Evolutionary conservation across 2,329 filamentous ascomycete species (phyloP), one percentile per base, ranked within the genome.

Genomic region (Huntiella bhutanensis): DNA sequence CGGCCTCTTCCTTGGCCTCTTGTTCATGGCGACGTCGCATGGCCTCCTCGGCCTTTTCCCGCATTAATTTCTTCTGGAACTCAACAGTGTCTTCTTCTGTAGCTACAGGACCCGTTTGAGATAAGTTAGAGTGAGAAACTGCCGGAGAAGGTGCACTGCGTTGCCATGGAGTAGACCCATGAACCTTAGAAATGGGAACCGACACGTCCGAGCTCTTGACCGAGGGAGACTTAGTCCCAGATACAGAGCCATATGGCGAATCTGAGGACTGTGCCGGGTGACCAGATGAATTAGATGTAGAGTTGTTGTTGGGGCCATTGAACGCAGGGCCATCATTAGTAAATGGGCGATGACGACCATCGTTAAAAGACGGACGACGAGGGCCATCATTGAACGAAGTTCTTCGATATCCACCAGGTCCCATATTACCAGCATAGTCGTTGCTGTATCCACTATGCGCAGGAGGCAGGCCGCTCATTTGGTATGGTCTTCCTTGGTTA

Each of bases 1-100:
- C 82, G n/a, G 75, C 78, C 55, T 84, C 80, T 55, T 82, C 78
- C n/a, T 68, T 71, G 15, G 71, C 77, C 54, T 80, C 77, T 58
- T 85, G 72, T 49, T 82, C 79, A 50, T 75, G 64, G 41, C 75
- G 68, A 48, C 79, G 70, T 55, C 80, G 77, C 55, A 78, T 76
- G 15, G 80, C 80, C 45, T 75, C 64, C 54, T 86, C 80, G 5
- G 77, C 69, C 35, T 74, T 73, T 54, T 83, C 77, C 34, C 70
- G 70, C 80, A 87, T 86, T 16, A 83, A 71, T 62, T 69, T 82
- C 69, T 66, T 81, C 62, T 73, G 80, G 55, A 64, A 73, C 59
- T 67, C 76, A 52, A 69, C 69, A 49, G 81, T 76, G 35, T 75
- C 67, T 41, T 72, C 69, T 2, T 51, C 51, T 4, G 41, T 13